These are phyloP conservation scores for Rhodotorula sp. DNA, from an alignment of 1,284 basidiomycete genomes.

Conservation along the genomic window DNA sequence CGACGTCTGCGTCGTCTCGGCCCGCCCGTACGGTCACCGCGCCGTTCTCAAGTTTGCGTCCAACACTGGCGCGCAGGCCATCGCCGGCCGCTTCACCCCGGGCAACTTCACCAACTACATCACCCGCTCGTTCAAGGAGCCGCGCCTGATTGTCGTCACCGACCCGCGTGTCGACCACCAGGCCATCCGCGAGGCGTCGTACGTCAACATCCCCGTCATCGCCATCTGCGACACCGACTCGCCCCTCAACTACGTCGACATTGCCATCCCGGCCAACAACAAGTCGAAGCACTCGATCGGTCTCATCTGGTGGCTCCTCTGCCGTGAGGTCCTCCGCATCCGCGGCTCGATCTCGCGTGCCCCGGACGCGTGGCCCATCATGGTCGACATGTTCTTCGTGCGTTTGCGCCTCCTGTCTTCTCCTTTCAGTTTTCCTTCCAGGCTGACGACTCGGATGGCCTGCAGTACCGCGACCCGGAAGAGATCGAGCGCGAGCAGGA, in stretches of 20 bases:
- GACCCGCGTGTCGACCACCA: constrained; percentile 99
- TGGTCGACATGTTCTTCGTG: constrained; percentile 98
- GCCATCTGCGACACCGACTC: constrained; percentile 98
- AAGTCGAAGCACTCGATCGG: constrained; percentile 96
- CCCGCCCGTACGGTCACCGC: constrained; percentile 97
- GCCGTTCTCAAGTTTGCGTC: constrained; percentile 97
- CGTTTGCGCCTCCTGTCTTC: background rate
- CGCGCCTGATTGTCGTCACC: constrained; percentile 94
- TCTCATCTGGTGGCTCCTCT: constrained; percentile 98
- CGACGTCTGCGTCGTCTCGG: constrained; percentile 96
- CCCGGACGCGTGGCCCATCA: constrained; percentile 89
- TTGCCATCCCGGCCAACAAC: constrained; percentile 99
- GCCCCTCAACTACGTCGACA: constrained; percentile 93
- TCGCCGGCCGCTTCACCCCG: constrained; percentile 98
- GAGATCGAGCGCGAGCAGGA: constrained; percentile 98
- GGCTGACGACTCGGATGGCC: background rate
- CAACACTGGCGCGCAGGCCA: constrained; percentile 97
- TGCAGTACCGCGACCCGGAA: constrained; percentile 92
- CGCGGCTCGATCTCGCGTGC: constrained; percentile 88
- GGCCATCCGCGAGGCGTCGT: constrained; percentile 98
- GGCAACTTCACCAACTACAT: constrained; percentile 98
- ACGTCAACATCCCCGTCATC: constrained; percentile 99
- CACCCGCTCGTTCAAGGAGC: constrained; percentile 99
- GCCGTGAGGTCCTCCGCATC: constrained; percentile 94
- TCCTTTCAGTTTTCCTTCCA: fast-evolving